Evolutionary conservation across 441 rosid genomes (phyloP), one percentile per base, ranked within the genome.

Genomic region (Daphne laureola): DNA sequence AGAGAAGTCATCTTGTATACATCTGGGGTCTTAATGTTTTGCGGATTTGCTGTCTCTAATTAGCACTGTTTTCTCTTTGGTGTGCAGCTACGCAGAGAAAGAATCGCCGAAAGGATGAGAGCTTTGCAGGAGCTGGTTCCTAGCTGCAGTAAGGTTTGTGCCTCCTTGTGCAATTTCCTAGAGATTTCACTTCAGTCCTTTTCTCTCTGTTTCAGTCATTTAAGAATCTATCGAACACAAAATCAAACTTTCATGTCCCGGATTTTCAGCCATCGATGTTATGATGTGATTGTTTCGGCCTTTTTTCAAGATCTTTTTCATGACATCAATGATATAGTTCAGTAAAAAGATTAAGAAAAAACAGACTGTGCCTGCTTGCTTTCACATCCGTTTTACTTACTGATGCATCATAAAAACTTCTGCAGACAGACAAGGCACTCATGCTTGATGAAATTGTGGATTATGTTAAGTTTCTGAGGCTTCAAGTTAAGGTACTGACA

Each of bases 381-480:
- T n/a, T 31, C 38, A 9, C 11, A 31, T 31, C 38, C 7, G 38
- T 7, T 31, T 31, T 31, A 42, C 54, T 16, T 47, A 31, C 40
- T 49, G 40, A 63, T 52, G 35, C 46, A 14, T 25, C 46, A 0
- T 25, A 21, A 13, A 41, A 52, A 43, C 58, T 36, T 54, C 13
- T 62, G 51, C 75, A 78, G 83, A 72, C 78, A 4, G 83, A 78
- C 57, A 67, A 76, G 46, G 83, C 83, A 51, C 76, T 70, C 50
- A 78, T 78, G 80, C 83, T 78, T 42, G 83, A 78, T 25, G 83
- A 78, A 50, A 75, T 78, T 45, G 83, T 75, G 57, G 83, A 78
- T 66, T 78, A 78, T 56, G 83, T 78, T 60, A 78, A 75, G 71
- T 78, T 78, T 58, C 69, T 78, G 23, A 73, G 80, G 67, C 83